phyloP scores from a whole-genome alignment of 768 basidiomycete genomes.

The Tylopilus felleus region DNA sequence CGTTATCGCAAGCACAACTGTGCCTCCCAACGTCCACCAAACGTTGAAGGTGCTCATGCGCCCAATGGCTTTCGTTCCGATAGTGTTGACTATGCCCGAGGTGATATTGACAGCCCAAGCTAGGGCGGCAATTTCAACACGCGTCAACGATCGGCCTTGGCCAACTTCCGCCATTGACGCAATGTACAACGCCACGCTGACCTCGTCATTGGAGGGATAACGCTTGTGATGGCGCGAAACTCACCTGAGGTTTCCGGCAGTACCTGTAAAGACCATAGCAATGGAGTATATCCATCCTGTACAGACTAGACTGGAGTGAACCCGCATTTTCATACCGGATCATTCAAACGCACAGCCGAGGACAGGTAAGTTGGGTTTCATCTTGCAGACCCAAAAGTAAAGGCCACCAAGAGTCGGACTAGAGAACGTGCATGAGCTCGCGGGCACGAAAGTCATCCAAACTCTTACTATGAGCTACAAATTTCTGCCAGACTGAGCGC shows the following conservation, averaged over 20 bases:
- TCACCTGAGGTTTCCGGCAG: conserved; percentile 54
- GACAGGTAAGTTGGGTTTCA: conserved; percentile 52
- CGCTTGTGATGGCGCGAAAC: neutral
- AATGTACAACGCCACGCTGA: conserved; percentile 51
- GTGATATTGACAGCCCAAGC: conserved; percentile 57
- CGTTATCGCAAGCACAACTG: conserved; percentile 52
- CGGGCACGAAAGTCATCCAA: neutral
- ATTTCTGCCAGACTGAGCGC: conserved; percentile 56
- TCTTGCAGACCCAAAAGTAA: conserved; percentile 63
- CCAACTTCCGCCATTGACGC: conserved; percentile 52
- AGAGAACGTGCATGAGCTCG: conserved; percentile 3
- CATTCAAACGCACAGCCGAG: conserved; percentile 44
- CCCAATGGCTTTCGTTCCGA: conserved; percentile 56
- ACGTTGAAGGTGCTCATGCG: conserved; percentile 53
- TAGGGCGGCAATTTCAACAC: conserved; percentile 49
- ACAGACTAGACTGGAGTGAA: conserved; percentile 28
- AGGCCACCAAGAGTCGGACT: conserved; percentile 57
- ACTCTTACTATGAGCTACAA: conserved; percentile 52
- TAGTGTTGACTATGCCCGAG: conserved; percentile 52
- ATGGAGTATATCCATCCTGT: conserved; percentile 62
- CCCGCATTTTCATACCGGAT: neutral
- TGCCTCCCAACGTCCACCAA: conserved; percentile 62
- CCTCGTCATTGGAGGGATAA: neutral
- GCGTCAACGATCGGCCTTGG: conserved; percentile 40
- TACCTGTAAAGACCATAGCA: conserved; percentile 57